A percentile compares a stretch with the other conserved stretches of the same genome.
phyloP scores from a whole-genome alignment of 1,284 basidiomycete genomes.

The Ceratobasidium sp. region DNA sequence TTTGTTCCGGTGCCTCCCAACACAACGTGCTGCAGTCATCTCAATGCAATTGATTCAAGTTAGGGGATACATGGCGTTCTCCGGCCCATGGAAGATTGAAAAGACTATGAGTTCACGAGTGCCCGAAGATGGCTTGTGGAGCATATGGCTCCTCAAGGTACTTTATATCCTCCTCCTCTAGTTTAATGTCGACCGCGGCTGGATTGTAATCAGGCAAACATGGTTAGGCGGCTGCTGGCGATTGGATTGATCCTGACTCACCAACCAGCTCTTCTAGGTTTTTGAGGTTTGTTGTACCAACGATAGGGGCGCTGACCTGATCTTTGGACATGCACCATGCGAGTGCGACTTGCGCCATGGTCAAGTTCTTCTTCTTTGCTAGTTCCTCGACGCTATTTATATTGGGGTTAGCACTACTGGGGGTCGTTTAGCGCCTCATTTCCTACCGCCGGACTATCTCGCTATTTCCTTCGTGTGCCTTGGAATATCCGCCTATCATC shows the following conservation, averaged over 20 bases:
- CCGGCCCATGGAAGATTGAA: too few relatives aligned
- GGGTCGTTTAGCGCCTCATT: not conserved
- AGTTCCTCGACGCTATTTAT: conserved; percentile 40
- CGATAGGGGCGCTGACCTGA: conserved; percentile 34
- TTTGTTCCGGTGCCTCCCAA: not conserved
- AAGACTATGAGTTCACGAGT: too few relatives aligned
- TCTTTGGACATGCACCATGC: conserved; percentile 42
- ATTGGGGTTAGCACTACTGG: too few relatives aligned
- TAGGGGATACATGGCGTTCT: not conserved
- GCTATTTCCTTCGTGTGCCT: conserved; percentile 3
- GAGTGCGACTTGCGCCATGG: conserved; percentile 44
- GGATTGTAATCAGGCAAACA: not conserved
- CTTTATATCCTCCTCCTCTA: conserved; percentile 50
- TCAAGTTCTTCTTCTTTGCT: conserved; percentile 40
- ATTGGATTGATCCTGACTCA: not conserved
- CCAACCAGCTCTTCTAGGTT: conserved; percentile 35
- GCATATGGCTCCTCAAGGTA: conserved; percentile 49
- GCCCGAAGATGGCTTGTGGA: conserved; percentile 45
- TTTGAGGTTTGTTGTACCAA: conserved; percentile 36
- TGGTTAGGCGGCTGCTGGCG: not conserved
- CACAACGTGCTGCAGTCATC: not conserved
- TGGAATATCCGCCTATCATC: conserved; percentile 6
- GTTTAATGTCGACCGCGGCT: conserved; percentile 42
- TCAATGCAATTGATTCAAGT: not conserved
- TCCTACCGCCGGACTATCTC: conserved; percentile 9